Conservation (phyloP, 352 stramenopile species). For the Globisporangium polare region DNA sequence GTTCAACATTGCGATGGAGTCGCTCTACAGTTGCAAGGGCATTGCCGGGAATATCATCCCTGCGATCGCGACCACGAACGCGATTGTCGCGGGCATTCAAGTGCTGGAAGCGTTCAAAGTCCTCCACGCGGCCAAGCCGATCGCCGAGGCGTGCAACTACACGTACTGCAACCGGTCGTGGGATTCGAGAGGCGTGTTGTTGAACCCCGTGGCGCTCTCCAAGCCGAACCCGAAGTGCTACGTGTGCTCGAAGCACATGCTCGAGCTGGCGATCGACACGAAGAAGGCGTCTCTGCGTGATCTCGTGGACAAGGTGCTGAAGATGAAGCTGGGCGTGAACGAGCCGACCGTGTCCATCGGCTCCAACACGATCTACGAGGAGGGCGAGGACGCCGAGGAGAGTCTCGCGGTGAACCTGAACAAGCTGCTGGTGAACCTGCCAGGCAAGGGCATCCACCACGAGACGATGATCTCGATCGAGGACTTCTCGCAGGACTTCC, state of each 20-base stretch:
- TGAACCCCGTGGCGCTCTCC: conserved; percentile 89
- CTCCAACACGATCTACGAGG: conserved; percentile 92
- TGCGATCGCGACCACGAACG: conserved; percentile 99
- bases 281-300: conserved; percentile 76
- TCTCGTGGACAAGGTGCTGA: conserved; percentile 79
- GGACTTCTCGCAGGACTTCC: conserved; percentile 95
- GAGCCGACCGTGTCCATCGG: conserved; percentile 86
- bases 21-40: conserved; percentile 94
- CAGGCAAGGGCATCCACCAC: conserved; percentile 90
- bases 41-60: conserved; percentile 99
- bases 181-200: conserved; percentile 88
- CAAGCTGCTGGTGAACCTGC: conserved; percentile 87
- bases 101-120: conserved; percentile 86
- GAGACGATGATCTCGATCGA: conserved; percentile 92
- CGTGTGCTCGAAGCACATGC: conserved; percentile 92
- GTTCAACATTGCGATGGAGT: conserved; percentile 80
- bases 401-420: conserved; percentile 82
- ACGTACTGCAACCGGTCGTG: conserved; percentile 93
- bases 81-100: conserved; percentile 96
- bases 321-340: conserved; percentile 88
- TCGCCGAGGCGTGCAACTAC: conserved; percentile 87
- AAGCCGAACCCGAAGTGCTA: conserved; percentile 94
- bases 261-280: conserved; percentile 90
- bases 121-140: conserved; percentile 49
- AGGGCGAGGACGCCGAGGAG: conserved; percentile 90